Evolutionary conservation across 1,284 basidiomycete species (phyloP).

Genomic region (Ceratobasidium sp.): DNA sequence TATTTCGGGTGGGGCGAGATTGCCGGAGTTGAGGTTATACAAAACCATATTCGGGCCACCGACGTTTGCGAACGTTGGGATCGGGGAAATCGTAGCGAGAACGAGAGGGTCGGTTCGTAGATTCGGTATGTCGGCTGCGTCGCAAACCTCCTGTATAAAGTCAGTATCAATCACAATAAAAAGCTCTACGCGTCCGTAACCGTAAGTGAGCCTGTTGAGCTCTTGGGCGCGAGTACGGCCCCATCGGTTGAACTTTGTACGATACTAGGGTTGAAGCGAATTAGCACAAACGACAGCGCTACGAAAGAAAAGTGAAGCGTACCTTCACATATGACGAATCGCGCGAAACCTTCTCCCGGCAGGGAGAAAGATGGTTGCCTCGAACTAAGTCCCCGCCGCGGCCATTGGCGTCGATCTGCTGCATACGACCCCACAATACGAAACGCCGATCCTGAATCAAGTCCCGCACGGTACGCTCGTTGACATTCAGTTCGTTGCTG

Average conservation of each 20-base stretch:
- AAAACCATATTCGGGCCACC: neutral
- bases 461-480: neutral
- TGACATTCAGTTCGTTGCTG: neutral
- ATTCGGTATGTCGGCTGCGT: no score
- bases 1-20: neutral
- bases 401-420: neutral
- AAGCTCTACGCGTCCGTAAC: neutral
- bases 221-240: neutral
- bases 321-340: slow-evolving; percentile 27
- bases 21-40: neutral
- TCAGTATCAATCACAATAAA: neutral
- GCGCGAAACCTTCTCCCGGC: neutral
- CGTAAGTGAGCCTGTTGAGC: neutral
- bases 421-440: no score
- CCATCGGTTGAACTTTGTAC: neutral
- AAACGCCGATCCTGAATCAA: neutral
- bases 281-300: neutral
- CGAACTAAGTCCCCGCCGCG: neutral
- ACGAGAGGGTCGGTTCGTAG: neutral
- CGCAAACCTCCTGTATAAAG: neutral
- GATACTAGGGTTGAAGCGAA: slow-evolving; percentile 1
- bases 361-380: neutral
- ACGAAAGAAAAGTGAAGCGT: neutral
- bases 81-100: neutral
- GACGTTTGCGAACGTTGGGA: neutral